Percentiles rank a stretch among this genome's conserved stretches.
Conservation (phyloP, 768 basidiomycete genomes). For the Pleurotus djamor region DNA sequence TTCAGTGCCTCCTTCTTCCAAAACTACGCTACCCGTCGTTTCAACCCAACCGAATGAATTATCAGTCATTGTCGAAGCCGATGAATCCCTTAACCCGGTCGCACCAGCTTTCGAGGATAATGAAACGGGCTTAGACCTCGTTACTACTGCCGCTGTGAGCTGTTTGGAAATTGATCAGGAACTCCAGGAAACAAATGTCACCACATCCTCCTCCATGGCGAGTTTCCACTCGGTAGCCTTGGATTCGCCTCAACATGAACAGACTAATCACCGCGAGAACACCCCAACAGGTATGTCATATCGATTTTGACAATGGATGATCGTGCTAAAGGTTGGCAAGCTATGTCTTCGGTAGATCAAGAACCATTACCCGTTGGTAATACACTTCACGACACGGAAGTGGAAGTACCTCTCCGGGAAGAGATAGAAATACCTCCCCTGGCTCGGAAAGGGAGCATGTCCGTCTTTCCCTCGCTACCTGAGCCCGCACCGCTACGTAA, state of each 20-base stretch:
- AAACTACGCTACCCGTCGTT: neutral
- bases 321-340: neutral
- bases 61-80: conserved; percentile 72
- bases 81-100: conserved; percentile 47
- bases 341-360: neutral
- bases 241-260: conserved; percentile 24
- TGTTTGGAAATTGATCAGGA: neutral
- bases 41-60: conserved; percentile 40
- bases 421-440: conserved; percentile 14
- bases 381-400: conserved; percentile 14
- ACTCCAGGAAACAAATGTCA: conserved; percentile 5
- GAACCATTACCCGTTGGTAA: conserved; percentile 2
- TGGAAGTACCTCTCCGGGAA: conserved; percentile 31
- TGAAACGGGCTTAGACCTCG: too few species aligned
- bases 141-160: neutral
- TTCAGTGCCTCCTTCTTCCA: neutral
- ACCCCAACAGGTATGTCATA: too few species aligned
- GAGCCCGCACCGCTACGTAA: conserved; percentile 65
- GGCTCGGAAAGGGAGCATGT: conserved; percentile 33
- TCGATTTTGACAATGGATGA: too few species aligned
- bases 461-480: conserved; percentile 62
- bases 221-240: conserved; percentile 36
- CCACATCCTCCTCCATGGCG: conserved; percentile 28
- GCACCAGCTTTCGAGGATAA: too few species aligned
- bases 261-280: neutral